A percentile compares a stretch with the other conserved stretches of the same genome.
phyloP scores from a whole-genome alignment of 805 yeast species.

The Metschnikowia reukaufii region DNA sequence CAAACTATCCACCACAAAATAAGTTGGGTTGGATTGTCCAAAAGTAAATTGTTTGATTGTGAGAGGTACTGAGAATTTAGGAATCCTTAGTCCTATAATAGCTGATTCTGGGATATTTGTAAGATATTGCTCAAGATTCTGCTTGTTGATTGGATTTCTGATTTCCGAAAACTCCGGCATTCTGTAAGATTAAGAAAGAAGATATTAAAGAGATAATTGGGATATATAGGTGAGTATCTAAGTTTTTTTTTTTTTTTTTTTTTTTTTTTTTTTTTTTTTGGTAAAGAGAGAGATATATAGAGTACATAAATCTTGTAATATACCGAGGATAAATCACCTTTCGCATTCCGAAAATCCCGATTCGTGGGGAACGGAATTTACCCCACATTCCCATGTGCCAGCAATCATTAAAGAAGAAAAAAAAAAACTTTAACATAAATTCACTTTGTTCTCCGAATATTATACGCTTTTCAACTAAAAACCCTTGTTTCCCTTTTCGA shows the following conservation, averaged over 20 bases:
- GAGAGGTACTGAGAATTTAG: slow-evolving; percentile 20
- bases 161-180: slow-evolving; percentile 32
- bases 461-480: neutral
- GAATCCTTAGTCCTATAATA: slow-evolving; percentile 25
- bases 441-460: too few species aligned
- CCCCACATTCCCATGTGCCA: neutral
- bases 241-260: too few species aligned
- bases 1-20: slow-evolving; percentile 45
- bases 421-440: too few species aligned
- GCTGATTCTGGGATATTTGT: slow-evolving; percentile 16
- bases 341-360: neutral
- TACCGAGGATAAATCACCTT: neutral
- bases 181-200: neutral
- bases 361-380: neutral
- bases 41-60: slow-evolving; percentile 52
- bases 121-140: slow-evolving; percentile 26
- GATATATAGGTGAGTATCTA: neutral
- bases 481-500: too few species aligned
- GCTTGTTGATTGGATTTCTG: slow-evolving; percentile 34
- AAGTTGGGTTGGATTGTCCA: slow-evolving; percentile 68
- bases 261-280: too few species aligned
- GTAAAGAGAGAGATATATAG: too few species aligned
- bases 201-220: too few species aligned
- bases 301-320: too few species aligned
- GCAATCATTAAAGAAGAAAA: too few species aligned